Evolutionary conservation across 192 early-diverging fungal genomes (phyloP).

Genomic region (Gamsiella multidivaricata): DNA sequence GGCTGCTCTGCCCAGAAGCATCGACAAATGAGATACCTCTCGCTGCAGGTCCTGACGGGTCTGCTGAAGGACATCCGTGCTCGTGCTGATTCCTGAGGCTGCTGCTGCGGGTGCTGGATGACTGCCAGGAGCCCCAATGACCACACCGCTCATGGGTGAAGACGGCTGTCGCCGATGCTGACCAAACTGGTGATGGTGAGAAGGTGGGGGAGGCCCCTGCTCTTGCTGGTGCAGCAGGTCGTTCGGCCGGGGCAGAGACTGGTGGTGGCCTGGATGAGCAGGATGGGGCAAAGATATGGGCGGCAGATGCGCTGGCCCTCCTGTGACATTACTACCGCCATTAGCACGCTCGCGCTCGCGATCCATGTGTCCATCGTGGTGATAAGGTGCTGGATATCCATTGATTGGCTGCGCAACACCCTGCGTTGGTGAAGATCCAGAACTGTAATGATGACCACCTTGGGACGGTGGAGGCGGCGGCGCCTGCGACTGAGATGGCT

Average conservation of each 20-base stretch:
- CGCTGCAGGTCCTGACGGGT: slow-evolving; percentile 66
- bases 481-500: slow-evolving; percentile 24
- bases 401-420: not conserved
- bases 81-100: slow-evolving; percentile 12
- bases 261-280: slow-evolving; percentile 27
- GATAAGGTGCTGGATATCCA: slow-evolving; percentile 32
- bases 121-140: slow-evolving; percentile 16
- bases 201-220: slow-evolving; percentile 17
- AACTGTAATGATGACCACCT: slow-evolving; percentile 32
- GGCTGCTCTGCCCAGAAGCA: slow-evolving; percentile 61
- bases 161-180: slow-evolving; percentile 41
- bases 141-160: slow-evolving; percentile 37
- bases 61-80: slow-evolving; percentile 61
- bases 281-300: slow-evolving; percentile 25
- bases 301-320: slow-evolving; percentile 22
- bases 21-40: slow-evolving; percentile 64
- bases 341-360: slow-evolving; percentile 17
- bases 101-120: slow-evolving; percentile 16
- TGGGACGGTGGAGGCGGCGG: slow-evolving; percentile 20
- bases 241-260: slow-evolving; percentile 13
- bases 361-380: slow-evolving; percentile 28
- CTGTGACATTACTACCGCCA: not conserved
- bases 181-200: slow-evolving; percentile 32
- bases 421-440: slow-evolving; percentile 23
- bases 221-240: slow-evolving; percentile 39